Percentiles rank a stretch among this genome's conserved stretches.
These are phyloP conservation scores for Lantana camara DNA, from an alignment of 257 asterid species.

Conservation along the genomic window DNA sequence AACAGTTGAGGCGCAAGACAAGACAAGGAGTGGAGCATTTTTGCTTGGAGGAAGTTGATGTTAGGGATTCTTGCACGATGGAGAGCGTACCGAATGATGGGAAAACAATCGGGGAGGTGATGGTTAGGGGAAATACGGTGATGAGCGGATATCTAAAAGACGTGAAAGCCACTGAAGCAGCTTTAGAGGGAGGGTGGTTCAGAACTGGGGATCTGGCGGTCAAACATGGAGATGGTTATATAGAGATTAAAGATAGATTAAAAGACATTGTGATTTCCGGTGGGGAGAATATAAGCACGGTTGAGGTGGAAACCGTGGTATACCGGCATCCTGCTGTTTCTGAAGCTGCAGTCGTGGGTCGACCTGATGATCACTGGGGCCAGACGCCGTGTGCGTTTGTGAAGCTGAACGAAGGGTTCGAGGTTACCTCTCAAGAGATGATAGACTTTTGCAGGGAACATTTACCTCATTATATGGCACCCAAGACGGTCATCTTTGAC, in stretches of 20 bases:
- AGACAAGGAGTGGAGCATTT: slow-evolving; percentile 60
- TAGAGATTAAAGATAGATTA: slow-evolving; percentile 50
- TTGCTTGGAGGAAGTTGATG: slow-evolving; percentile 52
- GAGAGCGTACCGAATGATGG: slow-evolving; percentile 52
- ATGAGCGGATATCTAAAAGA: slow-evolving; percentile 62
- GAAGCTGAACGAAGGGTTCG: slow-evolving; percentile 51
- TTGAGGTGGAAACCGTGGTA: slow-evolving; percentile 49
- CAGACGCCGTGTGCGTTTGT: slow-evolving; percentile 59
- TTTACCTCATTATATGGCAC: slow-evolving; percentile 69
- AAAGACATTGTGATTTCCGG: slow-evolving; percentile 56
- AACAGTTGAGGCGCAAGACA: slow-evolving; percentile 38
- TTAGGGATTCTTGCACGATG: slow-evolving; percentile 38
- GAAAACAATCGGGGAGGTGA: slow-evolving; percentile 48
- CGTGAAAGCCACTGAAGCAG: slow-evolving; percentile 44
- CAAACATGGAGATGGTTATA: slow-evolving; percentile 50
- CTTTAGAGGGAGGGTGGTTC: slow-evolving; percentile 57
- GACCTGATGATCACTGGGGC: slow-evolving; percentile 64
- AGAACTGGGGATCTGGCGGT: slow-evolving; percentile 55
- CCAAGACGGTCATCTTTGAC: slow-evolving; percentile 45
- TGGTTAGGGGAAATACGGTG: slow-evolving; percentile 59
- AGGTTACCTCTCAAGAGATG: slow-evolving; percentile 33
- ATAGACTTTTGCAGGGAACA: slow-evolving; percentile 41
- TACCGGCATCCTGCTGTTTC: slow-evolving; percentile 48
- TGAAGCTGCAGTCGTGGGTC: slow-evolving; percentile 57
- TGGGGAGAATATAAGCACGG: slow-evolving; percentile 50